Conservation (phyloP, 768 basidiomycete species). For the Lyophyllum decastes region DNA sequence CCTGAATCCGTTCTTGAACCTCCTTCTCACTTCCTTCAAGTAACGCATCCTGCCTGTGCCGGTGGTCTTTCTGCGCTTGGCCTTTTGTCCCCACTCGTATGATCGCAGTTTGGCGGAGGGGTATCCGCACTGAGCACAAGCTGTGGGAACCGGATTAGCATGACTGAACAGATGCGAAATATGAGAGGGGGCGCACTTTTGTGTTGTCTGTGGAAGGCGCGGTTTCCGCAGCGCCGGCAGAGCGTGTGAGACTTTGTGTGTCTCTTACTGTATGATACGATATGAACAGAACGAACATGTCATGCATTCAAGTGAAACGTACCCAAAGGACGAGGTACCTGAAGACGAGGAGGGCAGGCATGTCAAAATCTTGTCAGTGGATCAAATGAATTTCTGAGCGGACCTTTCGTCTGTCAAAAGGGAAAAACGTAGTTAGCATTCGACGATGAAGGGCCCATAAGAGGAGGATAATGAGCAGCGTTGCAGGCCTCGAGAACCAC, state of each 20-base stretch:
- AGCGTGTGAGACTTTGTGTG: conserved; percentile 97
- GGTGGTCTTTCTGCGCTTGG: conserved; percentile 99
- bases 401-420: conserved; percentile 80
- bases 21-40: conserved; percentile 89
- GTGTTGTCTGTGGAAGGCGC: conserved; percentile 98
- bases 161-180: neutral
- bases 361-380: neutral
- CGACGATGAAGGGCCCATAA: neutral
- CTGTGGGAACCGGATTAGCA: conserved; percentile 38
- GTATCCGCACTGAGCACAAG: conserved; percentile 95
- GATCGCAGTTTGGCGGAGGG: conserved; percentile 94
- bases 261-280: conserved; percentile 71
- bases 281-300: conserved; percentile 1
- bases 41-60: conserved; percentile 95
- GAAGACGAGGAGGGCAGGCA: conserved; percentile 14
- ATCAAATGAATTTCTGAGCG: conserved; percentile 28
- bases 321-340: conserved; percentile 98
- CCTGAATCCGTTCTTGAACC: conserved; percentile 99
- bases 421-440: conserved; percentile 23
- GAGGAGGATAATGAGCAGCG: neutral
- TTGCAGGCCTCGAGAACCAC: conserved; percentile 2
- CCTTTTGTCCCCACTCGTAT: conserved; percentile 98
- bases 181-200: conserved; percentile 66
- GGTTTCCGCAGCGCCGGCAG: conserved; percentile 95
- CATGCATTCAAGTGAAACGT: conserved; percentile 33